Percentiles rank a stretch among this genome's conserved stretches.
These are phyloP conservation scores for Wickerhamomyces bisporus DNA, from an alignment of 805 yeast genomes.

Conservation along the genomic window DNA sequence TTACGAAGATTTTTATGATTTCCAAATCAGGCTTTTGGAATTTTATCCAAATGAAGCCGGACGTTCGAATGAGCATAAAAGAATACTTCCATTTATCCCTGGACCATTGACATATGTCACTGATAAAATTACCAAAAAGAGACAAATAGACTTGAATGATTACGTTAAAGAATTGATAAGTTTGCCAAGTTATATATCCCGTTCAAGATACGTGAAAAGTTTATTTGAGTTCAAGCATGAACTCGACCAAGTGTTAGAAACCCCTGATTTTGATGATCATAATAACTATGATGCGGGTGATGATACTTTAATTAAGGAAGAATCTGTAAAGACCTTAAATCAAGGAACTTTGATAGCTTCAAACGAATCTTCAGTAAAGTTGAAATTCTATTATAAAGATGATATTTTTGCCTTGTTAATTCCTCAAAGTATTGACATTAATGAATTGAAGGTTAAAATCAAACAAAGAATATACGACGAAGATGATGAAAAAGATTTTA, in stretches of 20 bases:
- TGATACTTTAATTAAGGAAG: slow-evolving; percentile 24
- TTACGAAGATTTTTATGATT: slow-evolving; percentile 94
- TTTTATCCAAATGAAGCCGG: slow-evolving; percentile 93
- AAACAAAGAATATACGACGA: slow-evolving; percentile 43
- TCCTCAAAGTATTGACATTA: slow-evolving; percentile 41
- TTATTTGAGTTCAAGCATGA: slow-evolving; percentile 55
- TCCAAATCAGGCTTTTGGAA: slow-evolving; percentile 78
- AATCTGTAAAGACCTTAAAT: slow-evolving; percentile 18
- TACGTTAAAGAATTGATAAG: slow-evolving; percentile 56
- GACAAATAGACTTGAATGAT: slow-evolving; percentile 49
- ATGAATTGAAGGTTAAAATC: slow-evolving; percentile 47
- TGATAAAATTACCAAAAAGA: slow-evolving; percentile 57
- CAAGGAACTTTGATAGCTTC: slow-evolving; percentile 4
- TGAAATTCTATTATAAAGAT: slow-evolving; percentile 73
- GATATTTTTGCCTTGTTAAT: slow-evolving; percentile 72
- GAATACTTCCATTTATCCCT: slow-evolving; percentile 90
- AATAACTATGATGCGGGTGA: slow-evolving; percentile 19
- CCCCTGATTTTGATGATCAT: slow-evolving; percentile 6
- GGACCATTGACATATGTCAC: slow-evolving; percentile 93
- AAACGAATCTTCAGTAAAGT: slow-evolving; percentile 36
- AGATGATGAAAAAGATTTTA: slow-evolving; percentile 26
- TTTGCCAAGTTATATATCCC: slow-evolving; percentile 73
- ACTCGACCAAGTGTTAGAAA: slow-evolving; percentile 25
- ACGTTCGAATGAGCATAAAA: slow-evolving; percentile 58
- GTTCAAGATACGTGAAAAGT: slow-evolving; percentile 58